These are phyloP conservation scores for Talaromyces amestolkiae DNA, from an alignment of 2,329 filamentous ascomycete species.

Conservation along the genomic window DNA sequence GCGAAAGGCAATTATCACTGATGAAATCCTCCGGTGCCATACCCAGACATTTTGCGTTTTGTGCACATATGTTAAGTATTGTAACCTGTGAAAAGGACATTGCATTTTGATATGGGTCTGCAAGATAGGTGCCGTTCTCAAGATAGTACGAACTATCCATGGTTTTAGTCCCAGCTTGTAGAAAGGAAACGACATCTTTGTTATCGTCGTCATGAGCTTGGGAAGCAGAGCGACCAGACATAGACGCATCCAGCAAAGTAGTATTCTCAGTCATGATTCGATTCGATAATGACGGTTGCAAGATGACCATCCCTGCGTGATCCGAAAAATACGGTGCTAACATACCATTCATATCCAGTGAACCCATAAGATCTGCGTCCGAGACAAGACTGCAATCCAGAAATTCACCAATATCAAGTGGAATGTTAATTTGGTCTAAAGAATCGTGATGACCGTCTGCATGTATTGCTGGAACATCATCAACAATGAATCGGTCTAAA, in stretches of 20 bases:
- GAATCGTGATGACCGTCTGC: background rate
- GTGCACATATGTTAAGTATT: conserved; percentile 9
- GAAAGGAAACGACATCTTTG: background rate
- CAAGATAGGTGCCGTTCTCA: background rate
- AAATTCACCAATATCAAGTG: background rate
- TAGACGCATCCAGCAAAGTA: background rate
- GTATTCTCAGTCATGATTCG: background rate
- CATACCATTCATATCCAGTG: background rate
- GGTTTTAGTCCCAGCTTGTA: background rate
- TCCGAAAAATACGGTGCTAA: background rate
- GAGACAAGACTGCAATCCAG: background rate
- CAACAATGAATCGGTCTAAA: background rate
- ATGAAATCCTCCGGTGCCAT: background rate
- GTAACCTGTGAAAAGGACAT: conserved; percentile 2
- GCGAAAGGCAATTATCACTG: conserved; percentile 1
- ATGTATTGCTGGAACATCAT: background rate
- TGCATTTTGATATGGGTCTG: conserved; percentile 12
- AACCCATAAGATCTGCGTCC: no score
- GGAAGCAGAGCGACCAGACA: background rate
- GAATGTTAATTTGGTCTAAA: background rate
- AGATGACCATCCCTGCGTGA: no score
- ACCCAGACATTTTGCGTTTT: conserved; percentile 13
- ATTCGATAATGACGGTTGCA: background rate
- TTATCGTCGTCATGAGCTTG: background rate
- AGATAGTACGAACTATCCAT: background rate